A percentile compares a stretch with the other conserved stretches of the same genome.
Evolutionary conservation across 192 early-diverging fungal genomes (phyloP).

Genomic region (Mortierella alpina): DNA sequence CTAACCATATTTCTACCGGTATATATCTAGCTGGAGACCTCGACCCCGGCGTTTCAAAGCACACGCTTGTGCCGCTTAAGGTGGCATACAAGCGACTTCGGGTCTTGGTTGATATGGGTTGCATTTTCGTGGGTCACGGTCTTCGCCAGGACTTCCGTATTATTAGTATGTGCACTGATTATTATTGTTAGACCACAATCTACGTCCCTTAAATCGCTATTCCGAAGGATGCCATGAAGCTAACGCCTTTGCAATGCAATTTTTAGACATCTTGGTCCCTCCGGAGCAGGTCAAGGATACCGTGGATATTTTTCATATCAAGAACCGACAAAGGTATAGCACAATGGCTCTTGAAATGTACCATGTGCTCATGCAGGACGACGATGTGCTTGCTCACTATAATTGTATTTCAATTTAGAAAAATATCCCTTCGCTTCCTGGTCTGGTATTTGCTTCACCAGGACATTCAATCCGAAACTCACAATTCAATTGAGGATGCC

Average conservation of each 20-base stretch:
- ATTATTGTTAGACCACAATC: background rate
- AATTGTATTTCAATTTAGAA: constrained; percentile 54
- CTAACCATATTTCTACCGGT: background rate
- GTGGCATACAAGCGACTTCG: constrained; percentile 94
- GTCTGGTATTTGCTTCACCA: constrained; percentile 87
- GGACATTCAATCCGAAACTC: constrained; percentile 89
- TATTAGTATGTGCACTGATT: constrained; percentile 74
- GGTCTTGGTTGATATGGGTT: constrained; percentile 88
- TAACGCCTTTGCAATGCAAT: background rate
- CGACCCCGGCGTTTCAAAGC: constrained; percentile 73
- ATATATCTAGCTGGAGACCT: constrained; percentile 78
- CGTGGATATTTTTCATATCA: constrained; percentile 90
- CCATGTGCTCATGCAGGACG: background rate
- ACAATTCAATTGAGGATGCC: constrained; percentile 96
- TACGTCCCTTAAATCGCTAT: background rate
- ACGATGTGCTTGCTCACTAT: background rate
- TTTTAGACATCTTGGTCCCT: constrained; percentile 85
- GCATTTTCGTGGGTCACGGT: constrained; percentile 95
- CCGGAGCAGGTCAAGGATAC: constrained; percentile 91
- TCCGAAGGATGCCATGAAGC: background rate
- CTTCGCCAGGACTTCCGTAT: constrained; percentile 95
- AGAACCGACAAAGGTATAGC: constrained; percentile 75
- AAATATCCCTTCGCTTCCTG: constrained; percentile 91
- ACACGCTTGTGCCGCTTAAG: constrained; percentile 90
- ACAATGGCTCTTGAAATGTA: background rate